Percentiles rank a stretch among this genome's conserved stretches.
phyloP scores from a whole-genome alignment of 768 basidiomycete species.

The Lactarius akahatsu region DNA sequence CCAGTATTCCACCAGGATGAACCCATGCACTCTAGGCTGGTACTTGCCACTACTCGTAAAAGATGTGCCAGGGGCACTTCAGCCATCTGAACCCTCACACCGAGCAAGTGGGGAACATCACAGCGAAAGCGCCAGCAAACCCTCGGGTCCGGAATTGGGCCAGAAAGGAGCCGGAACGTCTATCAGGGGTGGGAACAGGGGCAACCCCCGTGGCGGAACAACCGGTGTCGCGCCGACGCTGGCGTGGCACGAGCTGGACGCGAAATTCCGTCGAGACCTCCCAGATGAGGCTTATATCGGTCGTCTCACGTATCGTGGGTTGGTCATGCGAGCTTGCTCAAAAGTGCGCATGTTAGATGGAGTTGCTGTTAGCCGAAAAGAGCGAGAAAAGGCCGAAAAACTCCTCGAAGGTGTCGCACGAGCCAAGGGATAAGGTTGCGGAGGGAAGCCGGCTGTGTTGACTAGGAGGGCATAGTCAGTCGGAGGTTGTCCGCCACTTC shows the following conservation, averaged over 20 bases:
- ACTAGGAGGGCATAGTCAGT: conserved; percentile 24
- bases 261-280: conserved; percentile 83
- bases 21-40: conserved; percentile 94
- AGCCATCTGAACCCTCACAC: conserved; percentile 49
- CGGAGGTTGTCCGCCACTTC: conserved; percentile 20
- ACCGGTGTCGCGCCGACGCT: conserved; percentile 23
- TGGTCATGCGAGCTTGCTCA: conserved; percentile 76
- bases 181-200: conserved; percentile 37
- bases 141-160: conserved; percentile 29
- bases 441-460: conserved; percentile 5
- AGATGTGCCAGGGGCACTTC: conserved; percentile 63
- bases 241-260: conserved; percentile 76
- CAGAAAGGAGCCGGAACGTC: conserved; percentile 32
- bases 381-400: conserved; percentile 77
- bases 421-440: conserved; percentile 33
- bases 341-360: conserved; percentile 80
- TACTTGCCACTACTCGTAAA: conserved; percentile 85
- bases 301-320: conserved; percentile 84
- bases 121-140: conserved; percentile 31
- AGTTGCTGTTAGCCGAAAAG: conserved; percentile 76
- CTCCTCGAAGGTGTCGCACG: conserved; percentile 58
- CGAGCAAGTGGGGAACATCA: conserved; percentile 26
- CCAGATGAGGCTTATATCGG: conserved; percentile 88
- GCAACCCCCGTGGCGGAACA: conserved; percentile 22
- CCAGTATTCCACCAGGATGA: conserved; percentile 59